phyloP scores from a whole-genome alignment of 768 basidiomycete species.

The Leccinum sublutescens region DNA sequence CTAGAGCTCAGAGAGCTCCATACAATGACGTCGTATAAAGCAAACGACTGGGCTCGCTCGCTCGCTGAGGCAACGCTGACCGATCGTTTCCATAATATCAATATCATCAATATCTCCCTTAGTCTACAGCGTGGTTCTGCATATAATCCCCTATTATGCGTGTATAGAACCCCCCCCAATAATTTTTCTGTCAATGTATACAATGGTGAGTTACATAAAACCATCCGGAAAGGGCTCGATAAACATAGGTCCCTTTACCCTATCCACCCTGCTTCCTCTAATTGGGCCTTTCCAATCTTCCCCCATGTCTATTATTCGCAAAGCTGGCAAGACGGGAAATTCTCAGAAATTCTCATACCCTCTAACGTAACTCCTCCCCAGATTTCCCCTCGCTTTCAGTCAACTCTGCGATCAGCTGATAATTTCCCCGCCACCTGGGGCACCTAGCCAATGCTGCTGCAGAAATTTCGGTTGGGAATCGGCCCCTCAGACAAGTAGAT shows the following conservation, averaged over 20 bases:
- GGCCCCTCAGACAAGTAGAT: not conserved
- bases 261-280: not conserved
- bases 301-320: slow-evolving; percentile 33
- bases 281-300: slow-evolving; percentile 16
- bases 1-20: slow-evolving; percentile 1
- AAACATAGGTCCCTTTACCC: not conserved
- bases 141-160: not conserved
- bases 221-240: not conserved
- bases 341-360: slow-evolving; percentile 33
- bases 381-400: slow-evolving; percentile 24
- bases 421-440: slow-evolving; percentile 38
- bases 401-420: slow-evolving; percentile 38
- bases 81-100: not conserved
- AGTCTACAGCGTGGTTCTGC: not conserved
- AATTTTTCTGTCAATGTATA: no score
- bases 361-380: not conserved
- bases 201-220: not conserved
- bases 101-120: not conserved
- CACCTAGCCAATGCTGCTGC: slow-evolving; percentile 5
- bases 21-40: not conserved
- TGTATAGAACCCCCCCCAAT: no score
- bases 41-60: slow-evolving; percentile 3
- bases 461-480: not conserved
- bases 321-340: slow-evolving; percentile 27
- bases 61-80: not conserved